Evolutionary conservation across 1,284 basidiomycete genomes (phyloP).

Genomic region (Caloboletus firmus): DNA sequence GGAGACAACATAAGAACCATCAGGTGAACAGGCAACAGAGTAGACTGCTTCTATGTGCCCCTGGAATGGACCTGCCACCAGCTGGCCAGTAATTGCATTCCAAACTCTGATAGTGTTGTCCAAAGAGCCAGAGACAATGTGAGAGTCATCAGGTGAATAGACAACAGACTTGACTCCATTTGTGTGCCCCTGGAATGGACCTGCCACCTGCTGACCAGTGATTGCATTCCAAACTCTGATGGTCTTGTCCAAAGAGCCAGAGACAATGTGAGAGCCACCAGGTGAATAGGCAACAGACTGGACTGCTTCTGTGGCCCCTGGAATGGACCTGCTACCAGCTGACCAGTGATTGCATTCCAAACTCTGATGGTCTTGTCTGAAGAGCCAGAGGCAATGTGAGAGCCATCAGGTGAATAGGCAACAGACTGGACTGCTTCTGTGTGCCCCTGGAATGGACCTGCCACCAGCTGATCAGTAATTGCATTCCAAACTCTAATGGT

Average conservation of each 20-base stretch:
- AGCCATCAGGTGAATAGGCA: background rate
- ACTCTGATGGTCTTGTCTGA: accelerated
- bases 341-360: background rate
- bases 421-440: background rate
- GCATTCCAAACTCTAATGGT: too few species aligned
- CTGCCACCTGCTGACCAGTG: background rate
- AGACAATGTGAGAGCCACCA: background rate
- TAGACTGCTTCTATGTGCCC: background rate
- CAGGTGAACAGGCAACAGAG: background rate
- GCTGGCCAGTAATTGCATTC: background rate
- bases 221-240: background rate
- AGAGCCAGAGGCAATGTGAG: background rate
- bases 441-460: background rate
- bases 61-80: background rate
- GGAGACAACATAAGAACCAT: background rate
- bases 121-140: background rate
- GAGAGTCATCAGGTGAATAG: background rate
- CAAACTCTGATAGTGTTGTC: background rate
- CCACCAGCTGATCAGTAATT: too few species aligned
- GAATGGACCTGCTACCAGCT: background rate
- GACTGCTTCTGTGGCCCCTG: background rate
- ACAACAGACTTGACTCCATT: accelerated
- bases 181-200: background rate
- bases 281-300: too few species aligned
- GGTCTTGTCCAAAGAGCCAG: background rate